Evolutionary conservation across 108 stramenopile genomes (phyloP), one percentile per base, ranked within the genome.

Genomic region (Cylindrotheca closterium): DNA sequence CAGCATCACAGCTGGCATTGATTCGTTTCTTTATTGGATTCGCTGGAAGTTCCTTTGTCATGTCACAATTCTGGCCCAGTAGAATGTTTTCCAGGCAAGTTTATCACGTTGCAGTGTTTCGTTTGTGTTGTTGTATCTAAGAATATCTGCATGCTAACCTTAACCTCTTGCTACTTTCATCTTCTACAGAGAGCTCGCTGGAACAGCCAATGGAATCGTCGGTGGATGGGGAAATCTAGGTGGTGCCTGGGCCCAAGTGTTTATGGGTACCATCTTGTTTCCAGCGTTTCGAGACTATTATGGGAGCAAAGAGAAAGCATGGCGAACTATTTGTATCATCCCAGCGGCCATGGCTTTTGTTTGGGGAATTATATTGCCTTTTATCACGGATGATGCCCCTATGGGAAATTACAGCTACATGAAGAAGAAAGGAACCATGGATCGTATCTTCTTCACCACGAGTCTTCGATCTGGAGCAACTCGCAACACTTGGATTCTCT

Each of bases 221-320:
- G 90, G 79, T 5, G 87, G 89, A 26, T 91, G 89, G 89, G 89
- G 90, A 23, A 91, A 91, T 60, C 66, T 88, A 5, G 87, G 87
- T 32, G 90, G 85, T 19, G 87, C 69, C 30, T 62, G 65, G 31
- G 69, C 81, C 15, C 79, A 83, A 51, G 52, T 81, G 59, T 23
- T 87, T 30, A 82, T 87, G 78, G 82, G 79, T 12, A 62, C 75
- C 23, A 28, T 68, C 21, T 62, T 87, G 30, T 81, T 81, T 56
- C 80, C 80, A 1, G 37, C 69, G 1, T 88, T 86, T 71, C 62
- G 65, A 63, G 51, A 64, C 19, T 65, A 60, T 18, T 37, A 58
- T 59, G 75, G 67, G 7, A 54, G 60, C 42, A 37, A 73, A 27
- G 82, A 87, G 62, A 71, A 64, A 30, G 67, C 91, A 19, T 92